Percentiles rank a stretch among this genome's conserved stretches.
Evolutionary conservation across 352 stramenopile species (phyloP).

Genomic region (Globisporangium uncinulatum): DNA sequence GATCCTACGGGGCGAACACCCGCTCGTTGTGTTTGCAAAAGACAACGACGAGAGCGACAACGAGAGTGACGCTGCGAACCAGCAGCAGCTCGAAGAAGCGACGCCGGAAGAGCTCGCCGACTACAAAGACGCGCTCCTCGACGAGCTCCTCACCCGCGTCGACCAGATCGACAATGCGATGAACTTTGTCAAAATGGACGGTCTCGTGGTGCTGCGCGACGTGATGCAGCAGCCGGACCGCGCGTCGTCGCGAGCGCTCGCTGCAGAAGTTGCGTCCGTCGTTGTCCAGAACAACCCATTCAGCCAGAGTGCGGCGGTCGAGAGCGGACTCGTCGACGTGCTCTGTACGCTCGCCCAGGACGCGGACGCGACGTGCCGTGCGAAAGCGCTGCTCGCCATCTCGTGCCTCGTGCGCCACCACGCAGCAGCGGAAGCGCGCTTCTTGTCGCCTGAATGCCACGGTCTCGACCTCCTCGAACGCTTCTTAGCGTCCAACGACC

Average conservation of each 20-base stretch:
- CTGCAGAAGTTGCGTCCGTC: slow-evolving; percentile 72
- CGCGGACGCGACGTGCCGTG: slow-evolving; percentile 54
- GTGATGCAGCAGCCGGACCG: slow-evolving; percentile 55
- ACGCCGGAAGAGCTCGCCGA: slow-evolving; percentile 60
- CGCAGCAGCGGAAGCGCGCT: slow-evolving; percentile 46
- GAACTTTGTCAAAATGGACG: slow-evolving; percentile 86
- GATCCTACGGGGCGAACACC: slow-evolving; percentile 76
- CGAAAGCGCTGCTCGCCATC: slow-evolving; percentile 77
- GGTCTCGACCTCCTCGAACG: slow-evolving; percentile 48
- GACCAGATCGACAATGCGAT: slow-evolving; percentile 87
- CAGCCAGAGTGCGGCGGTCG: slow-evolving; percentile 66
- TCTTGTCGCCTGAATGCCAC: slow-evolving; percentile 50
- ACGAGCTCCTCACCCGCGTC: slow-evolving; percentile 80
- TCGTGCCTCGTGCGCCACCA: slow-evolving; percentile 81
- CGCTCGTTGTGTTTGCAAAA: slow-evolving; percentile 54
- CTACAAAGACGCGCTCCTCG: slow-evolving; percentile 78
- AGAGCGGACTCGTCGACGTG: slow-evolving; percentile 56
- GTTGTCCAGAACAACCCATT: slow-evolving; percentile 87
- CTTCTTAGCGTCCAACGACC: slow-evolving; percentile 46
- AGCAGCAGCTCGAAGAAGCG: slow-evolving; percentile 28
- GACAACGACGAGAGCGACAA: slow-evolving; percentile 27
- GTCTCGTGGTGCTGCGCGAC: slow-evolving; percentile 46
- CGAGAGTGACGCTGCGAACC: slow-evolving; percentile 18
- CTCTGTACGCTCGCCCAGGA: slow-evolving; percentile 51
- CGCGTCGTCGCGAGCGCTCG: slow-evolving; percentile 48